A percentile compares a stretch with the other conserved stretches of the same genome.
Evolutionary conservation across 2,329 filamentous ascomycete genomes (phyloP).

Genomic region (Aspergillus sp.): DNA sequence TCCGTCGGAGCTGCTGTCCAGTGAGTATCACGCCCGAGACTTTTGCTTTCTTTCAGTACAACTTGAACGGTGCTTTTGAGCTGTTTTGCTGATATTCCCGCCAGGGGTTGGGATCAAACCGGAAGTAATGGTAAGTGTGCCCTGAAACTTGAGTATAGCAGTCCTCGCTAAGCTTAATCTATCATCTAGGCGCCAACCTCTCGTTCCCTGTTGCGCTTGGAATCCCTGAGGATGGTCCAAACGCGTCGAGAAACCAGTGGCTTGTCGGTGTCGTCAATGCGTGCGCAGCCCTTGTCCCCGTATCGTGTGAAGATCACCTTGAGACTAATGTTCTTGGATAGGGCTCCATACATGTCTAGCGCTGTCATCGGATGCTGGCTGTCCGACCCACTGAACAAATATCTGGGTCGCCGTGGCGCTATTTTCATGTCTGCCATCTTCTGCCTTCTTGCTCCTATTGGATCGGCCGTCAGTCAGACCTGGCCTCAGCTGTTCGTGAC

Average conservation of each 20-base stretch:
- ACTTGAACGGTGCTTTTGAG: background rate
- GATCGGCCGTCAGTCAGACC: slow-evolving; percentile 61
- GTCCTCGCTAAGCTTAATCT: slow-evolving; percentile 10
- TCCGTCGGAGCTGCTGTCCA: slow-evolving; percentile 57
- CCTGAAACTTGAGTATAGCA: background rate
- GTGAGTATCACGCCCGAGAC: slow-evolving; percentile 29
- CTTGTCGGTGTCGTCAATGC: slow-evolving; percentile 68
- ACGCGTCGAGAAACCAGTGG: slow-evolving; percentile 53
- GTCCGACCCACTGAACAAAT: slow-evolving; percentile 64
- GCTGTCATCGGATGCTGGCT: slow-evolving; percentile 64
- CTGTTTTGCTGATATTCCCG: background rate
- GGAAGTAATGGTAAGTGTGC: slow-evolving; percentile 32
- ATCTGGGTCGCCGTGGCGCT: slow-evolving; percentile 61
- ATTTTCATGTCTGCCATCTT: slow-evolving; percentile 67
- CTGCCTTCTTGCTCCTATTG: slow-evolving; percentile 68
- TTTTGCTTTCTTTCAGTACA: background rate
- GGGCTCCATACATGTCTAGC: slow-evolving; percentile 56
- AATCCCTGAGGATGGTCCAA: slow-evolving; percentile 45
- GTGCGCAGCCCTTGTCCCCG: slow-evolving; percentile 26
- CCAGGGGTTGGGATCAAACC: slow-evolving; percentile 37
- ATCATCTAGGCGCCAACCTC: slow-evolving; percentile 52
- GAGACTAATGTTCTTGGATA: slow-evolving; percentile 13
- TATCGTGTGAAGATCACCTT: slow-evolving; percentile 28
- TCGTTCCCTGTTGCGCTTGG: slow-evolving; percentile 51
- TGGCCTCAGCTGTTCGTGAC: slow-evolving; percentile 62